phyloP scores from a whole-genome alignment of 495 filamentous ascomycete species.

The Daldinia loculata region DNA sequence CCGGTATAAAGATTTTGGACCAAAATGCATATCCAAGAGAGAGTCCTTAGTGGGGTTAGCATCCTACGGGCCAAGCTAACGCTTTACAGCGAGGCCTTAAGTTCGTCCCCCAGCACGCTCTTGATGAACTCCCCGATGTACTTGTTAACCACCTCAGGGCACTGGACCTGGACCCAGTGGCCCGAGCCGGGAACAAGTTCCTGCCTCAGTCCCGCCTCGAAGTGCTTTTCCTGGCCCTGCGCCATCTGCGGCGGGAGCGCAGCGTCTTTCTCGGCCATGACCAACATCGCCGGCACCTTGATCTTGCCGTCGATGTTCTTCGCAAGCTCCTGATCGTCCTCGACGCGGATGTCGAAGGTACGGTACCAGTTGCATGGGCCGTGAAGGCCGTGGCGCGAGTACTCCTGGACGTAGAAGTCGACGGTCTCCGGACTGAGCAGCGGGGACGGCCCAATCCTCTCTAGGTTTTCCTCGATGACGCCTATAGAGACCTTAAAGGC shows the following conservation, averaged over 20 bases:
- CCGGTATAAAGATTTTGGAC: neutral
- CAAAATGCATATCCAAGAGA: too few species aligned
- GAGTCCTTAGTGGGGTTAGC: neutral
- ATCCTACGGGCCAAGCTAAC: neutral
- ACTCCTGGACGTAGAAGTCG: slow-evolving; percentile 79
- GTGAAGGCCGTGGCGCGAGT: slow-evolving; percentile 72
- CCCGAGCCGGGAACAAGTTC: slow-evolving; percentile 61
- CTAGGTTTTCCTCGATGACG: slow-evolving; percentile 55
- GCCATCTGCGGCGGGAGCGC: slow-evolving; percentile 74
- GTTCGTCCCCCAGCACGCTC: slow-evolving; percentile 39
- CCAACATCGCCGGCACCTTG: slow-evolving; percentile 74
- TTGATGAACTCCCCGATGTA: slow-evolving; percentile 52
- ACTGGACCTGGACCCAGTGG: slow-evolving; percentile 78
- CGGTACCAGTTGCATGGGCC: slow-evolving; percentile 91
- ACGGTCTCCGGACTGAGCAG: slow-evolving; percentile 74
- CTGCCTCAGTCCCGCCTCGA: slow-evolving; percentile 66
- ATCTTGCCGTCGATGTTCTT: slow-evolving; percentile 56
- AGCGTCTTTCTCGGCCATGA: slow-evolving; percentile 73
- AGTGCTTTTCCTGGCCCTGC: slow-evolving; percentile 69
- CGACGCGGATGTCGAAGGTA: slow-evolving; percentile 71
- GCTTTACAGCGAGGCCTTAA: slow-evolving; percentile 41
- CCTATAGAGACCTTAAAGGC: slow-evolving; percentile 66
- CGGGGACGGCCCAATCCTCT: slow-evolving; percentile 61
- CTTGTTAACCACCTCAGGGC: slow-evolving; percentile 61
- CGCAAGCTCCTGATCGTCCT: slow-evolving; percentile 70